Evolutionary conservation across 2,329 filamentous ascomycete genomes (phyloP).

Genomic region (Cyphellophora attinorum): DNA sequence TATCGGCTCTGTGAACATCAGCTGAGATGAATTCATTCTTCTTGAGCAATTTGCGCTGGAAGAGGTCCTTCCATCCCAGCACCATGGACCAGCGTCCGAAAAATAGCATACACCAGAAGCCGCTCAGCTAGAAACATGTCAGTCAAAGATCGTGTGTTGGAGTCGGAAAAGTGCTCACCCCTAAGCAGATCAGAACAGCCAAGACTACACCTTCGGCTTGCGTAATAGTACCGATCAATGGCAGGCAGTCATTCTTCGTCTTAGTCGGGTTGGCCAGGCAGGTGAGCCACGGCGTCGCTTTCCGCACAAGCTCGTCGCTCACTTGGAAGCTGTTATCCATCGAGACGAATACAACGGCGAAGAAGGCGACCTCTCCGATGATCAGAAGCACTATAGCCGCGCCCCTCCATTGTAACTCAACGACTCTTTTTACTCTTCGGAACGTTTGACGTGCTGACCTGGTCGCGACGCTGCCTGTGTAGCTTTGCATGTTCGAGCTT

Average conservation of each 20-base stretch:
- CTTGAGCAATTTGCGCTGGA: conserved; percentile 37
- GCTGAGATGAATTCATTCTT: conserved; percentile 78
- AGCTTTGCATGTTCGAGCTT: conserved; percentile 63
- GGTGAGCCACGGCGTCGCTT: conserved; percentile 55
- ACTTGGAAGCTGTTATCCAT: conserved; percentile 62
- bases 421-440: conserved; percentile 71
- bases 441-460: conserved; percentile 81
- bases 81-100: conserved; percentile 80
- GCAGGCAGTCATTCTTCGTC: conserved; percentile 58
- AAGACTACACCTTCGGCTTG: conserved; percentile 68
- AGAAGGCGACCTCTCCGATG: conserved; percentile 84
- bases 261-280: conserved; percentile 56
- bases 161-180: conserved; percentile 44
- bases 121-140: conserved; percentile 54
- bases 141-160: conserved; percentile 15
- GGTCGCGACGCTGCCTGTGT: conserved; percentile 65
- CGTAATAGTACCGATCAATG: conserved; percentile 50
- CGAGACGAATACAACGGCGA: conserved; percentile 82
- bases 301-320: conserved; percentile 44
- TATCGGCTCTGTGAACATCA: conserved; percentile 60
- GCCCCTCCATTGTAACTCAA: conserved; percentile 89
- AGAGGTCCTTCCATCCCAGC: conserved; percentile 66
- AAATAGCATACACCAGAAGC: conserved; percentile 74
- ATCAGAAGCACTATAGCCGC: conserved; percentile 86
- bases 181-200: conserved; percentile 72